Percentiles rank a stretch among this genome's conserved stretches.
Evolutionary conservation across 2,329 filamentous ascomycete species (phyloP).

Genomic region (Neonectria punicea): DNA sequence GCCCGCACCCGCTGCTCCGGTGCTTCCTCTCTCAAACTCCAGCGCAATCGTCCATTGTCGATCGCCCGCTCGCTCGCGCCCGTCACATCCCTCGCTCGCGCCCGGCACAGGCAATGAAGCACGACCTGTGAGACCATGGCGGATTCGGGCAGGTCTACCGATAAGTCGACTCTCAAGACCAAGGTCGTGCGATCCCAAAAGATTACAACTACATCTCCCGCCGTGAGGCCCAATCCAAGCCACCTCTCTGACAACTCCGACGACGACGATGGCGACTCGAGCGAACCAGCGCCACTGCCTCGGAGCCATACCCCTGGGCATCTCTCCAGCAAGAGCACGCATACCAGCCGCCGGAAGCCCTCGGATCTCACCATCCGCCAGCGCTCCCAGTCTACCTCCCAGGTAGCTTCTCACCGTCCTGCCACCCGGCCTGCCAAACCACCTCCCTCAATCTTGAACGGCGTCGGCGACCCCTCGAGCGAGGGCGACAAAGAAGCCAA

Average conservation of each 20-base stretch:
- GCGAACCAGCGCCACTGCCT: slow-evolving; percentile 53
- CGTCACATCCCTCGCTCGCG: slow-evolving; percentile 13
- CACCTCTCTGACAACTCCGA: slow-evolving; percentile 50
- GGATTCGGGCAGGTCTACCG: slow-evolving; percentile 51
- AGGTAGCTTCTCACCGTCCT: slow-evolving; percentile 44
- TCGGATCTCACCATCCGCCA: slow-evolving; percentile 65
- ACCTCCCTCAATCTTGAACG: slow-evolving; percentile 38
- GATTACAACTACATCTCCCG: slow-evolving; percentile 52
- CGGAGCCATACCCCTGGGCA: slow-evolving; percentile 72
- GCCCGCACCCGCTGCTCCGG: neutral
- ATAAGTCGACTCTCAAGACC: slow-evolving; percentile 48
- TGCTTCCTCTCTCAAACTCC: neutral
- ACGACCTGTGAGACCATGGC: slow-evolving; percentile 52
- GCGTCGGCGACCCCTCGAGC: slow-evolving; percentile 37
- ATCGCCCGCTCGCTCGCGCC: slow-evolving; percentile 29
- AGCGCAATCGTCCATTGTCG: slow-evolving; percentile 1
- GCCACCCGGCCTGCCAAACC: slow-evolving; percentile 43
- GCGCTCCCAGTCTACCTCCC: slow-evolving; percentile 62
- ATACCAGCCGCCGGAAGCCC: slow-evolving; percentile 60
- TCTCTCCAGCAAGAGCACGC: slow-evolving; percentile 65
- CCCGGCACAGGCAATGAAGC: slow-evolving; percentile 45
- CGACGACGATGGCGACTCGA: slow-evolving; percentile 48
- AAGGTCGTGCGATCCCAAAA: slow-evolving; percentile 63
- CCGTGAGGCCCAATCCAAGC: slow-evolving; percentile 44
- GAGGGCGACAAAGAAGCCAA: slow-evolving; percentile 44